Evolutionary conservation across 306 rosid genomes (phyloP), one percentile per base, ranked within the genome.

Genomic region (Corylus americana): DNA sequence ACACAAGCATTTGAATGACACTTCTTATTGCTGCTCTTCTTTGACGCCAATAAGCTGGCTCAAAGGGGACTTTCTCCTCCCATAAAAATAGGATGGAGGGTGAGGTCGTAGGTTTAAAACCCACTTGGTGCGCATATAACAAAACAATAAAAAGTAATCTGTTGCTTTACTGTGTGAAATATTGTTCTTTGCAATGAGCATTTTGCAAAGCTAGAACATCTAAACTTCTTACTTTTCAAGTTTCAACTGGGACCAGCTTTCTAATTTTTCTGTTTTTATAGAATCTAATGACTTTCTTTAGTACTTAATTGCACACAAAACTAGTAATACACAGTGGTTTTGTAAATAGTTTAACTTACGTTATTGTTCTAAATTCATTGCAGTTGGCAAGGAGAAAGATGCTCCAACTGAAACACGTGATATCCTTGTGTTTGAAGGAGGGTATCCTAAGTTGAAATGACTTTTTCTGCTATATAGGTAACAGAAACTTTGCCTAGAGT

Each of bases 311-410:
- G 35, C 42, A 50, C 63, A 25, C 48, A 45, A 37, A 27, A 55
- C 72, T 55, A 27, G 53, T 44, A 77, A 11, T 42, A 74, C 70
- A 37, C 27, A 50, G 18, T 50, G 79, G 73, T 64, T 66, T 29
- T 69, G 42, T 70, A 70, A 55, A 78, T 64, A 76, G 61, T 71
- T 39, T 47, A 27, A 11, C 80, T 83, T 77, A 85, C 75, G 72
- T 66, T 7, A 57, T 79, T 64, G 61, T 83, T 17, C 64, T 74
- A 73, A 73, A 74, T 74, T 74, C 54, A 70, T 49, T 82, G 91
- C 98, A 95, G 99, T 80, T 69, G 81, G 91, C 87, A 39, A 89
- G 90, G 82, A 84, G 87, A 48, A 93, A 93, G 92, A 80, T 91
- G 90, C 82, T 80, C 55, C 97, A 93, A 78, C 77, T 95, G 91